Evolutionary conservation across 345 rosid genomes (phyloP), one percentile per base, ranked within the genome.

Genomic region (Aquilaria malaccensis): DNA sequence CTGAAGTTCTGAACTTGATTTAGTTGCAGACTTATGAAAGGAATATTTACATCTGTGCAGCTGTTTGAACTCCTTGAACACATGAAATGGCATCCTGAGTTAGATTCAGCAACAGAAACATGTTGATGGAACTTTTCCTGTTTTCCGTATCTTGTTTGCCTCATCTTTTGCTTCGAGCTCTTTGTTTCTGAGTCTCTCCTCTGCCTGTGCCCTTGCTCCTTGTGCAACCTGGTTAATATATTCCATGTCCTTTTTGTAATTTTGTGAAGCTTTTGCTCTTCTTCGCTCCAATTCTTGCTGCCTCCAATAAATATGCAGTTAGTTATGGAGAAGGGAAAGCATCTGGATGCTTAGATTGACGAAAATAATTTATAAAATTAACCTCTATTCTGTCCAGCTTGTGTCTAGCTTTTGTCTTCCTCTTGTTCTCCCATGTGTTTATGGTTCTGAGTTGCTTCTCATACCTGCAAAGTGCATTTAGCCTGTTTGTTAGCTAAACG

Each of bases 311-410:
- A 63, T 58, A 9, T 1, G 7, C n/a, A 45, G 47, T 74, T 45
- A 50, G 56, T 58, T 52, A 9, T 55, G 47, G 60, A 60, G 9
- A 58, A 64, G 7, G 43, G 43, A 9, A 4, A 37, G 43, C 7
- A 37, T 4, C 7, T 5, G 43, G 43, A 37, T 37, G 43, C 43
- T 64, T 46, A 48, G 30, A 10, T 45, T 55, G 45, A 32, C 43
- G 54, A 1, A 45, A 9, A 11, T 51, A 58, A 65, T 22, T n/a
- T 11, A 30, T 51, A 50, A 51, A 43, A 60, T 72, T 15, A 69
- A 92, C 98, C 97, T 89, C 91, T 58, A 68, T 63, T 75, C 52
- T 76, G 10, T 76, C 74, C 61, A 82, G 70, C 63, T 66, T 79
- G 56, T 65, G 63, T 68, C 51, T 84, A 58, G 95, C 83, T 65